A percentile compares a stretch with the other conserved stretches of the same genome.
These are phyloP conservation scores for Kregervanrija delftensis DNA, from an alignment of 805 yeast genomes.

Conservation along the genomic window DNA sequence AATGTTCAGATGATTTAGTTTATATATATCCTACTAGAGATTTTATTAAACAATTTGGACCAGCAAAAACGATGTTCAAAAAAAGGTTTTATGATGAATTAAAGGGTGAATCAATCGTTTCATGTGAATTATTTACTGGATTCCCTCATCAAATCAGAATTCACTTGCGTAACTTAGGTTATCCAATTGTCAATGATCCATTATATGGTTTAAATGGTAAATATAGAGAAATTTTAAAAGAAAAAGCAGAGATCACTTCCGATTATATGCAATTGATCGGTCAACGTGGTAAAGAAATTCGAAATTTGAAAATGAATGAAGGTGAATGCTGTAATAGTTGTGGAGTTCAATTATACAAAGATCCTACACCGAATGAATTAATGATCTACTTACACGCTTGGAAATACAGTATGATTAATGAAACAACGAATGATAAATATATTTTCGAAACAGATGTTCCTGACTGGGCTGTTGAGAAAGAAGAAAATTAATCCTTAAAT, in stretches of 20 bases:
- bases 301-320: slow-evolving; percentile 13
- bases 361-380: slow-evolving; percentile 21
- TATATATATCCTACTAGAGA: slow-evolving; percentile 20
- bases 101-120: slow-evolving; percentile 31
- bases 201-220: slow-evolving; percentile 18
- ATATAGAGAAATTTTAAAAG: slow-evolving; percentile 6
- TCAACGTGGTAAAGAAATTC: slow-evolving; percentile 9
- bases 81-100: slow-evolving; percentile 20
- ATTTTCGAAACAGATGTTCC: slow-evolving; percentile 31
- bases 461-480: slow-evolving; percentile 25
- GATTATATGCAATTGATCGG: slow-evolving; percentile 8
- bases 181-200: slow-evolving; percentile 28
- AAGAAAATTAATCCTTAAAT: too few species aligned
- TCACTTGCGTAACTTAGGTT: slow-evolving; percentile 40
- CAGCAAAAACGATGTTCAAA: slow-evolving; percentile 17
- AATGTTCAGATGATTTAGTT: slow-evolving; percentile 31
- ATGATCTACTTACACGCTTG: slow-evolving; percentile 41
- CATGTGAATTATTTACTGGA: slow-evolving; percentile 42
- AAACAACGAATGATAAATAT: slow-evolving; percentile 22
- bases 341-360: slow-evolving; percentile 20
- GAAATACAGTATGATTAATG: slow-evolving; percentile 25
- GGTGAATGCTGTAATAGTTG: slow-evolving; percentile 27
- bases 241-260: slow-evolving; percentile 3
- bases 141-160: slow-evolving; percentile 50
- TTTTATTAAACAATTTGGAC: slow-evolving; percentile 11